phyloP scores from a whole-genome alignment of 2,329 filamentous ascomycete species.

The Sporothrix luriei region DNA sequence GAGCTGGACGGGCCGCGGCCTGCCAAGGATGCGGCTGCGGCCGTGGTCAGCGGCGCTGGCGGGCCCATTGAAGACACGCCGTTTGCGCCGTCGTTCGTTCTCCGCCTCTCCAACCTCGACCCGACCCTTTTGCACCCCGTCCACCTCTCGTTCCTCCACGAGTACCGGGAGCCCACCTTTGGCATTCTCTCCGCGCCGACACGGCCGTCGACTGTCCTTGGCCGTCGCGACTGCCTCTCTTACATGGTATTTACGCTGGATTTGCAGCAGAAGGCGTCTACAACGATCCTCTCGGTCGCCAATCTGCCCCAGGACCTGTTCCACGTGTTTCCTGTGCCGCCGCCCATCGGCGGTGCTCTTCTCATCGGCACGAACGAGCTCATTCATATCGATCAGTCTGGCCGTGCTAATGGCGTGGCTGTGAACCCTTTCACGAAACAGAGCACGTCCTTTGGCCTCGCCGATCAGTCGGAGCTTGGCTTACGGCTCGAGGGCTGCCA shows the following conservation, averaged over 20 bases:
- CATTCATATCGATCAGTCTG: slow-evolving; percentile 93
- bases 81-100: slow-evolving; percentile 88
- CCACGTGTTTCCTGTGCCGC: slow-evolving; percentile 77
- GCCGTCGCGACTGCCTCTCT: slow-evolving; percentile 79
- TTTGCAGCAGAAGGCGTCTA: slow-evolving; percentile 88
- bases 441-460: slow-evolving; percentile 78
- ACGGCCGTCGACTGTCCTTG: slow-evolving; percentile 73
- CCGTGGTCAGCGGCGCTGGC: slow-evolving; percentile 48
- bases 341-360: slow-evolving; percentile 85
- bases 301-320: slow-evolving; percentile 86
- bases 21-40: slow-evolving; percentile 47
- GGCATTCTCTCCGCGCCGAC: slow-evolving; percentile 83
- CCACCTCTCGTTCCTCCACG: slow-evolving; percentile 89
- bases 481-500: slow-evolving; percentile 80
- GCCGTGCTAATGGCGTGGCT: slow-evolving; percentile 87
- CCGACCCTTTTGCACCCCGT: slow-evolving; percentile 84
- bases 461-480: slow-evolving; percentile 79
- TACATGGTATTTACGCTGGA: slow-evolving; percentile 97
- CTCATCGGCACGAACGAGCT: slow-evolving; percentile 87
- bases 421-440: slow-evolving; percentile 89
- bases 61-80: slow-evolving; percentile 65
- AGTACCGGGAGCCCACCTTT: slow-evolving; percentile 97
- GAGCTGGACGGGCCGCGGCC: slow-evolving; percentile 71
- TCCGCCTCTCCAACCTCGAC: slow-evolving; percentile 86
- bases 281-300: slow-evolving; percentile 82